Percentiles rank a stretch among this genome's conserved stretches.
phyloP scores from a whole-genome alignment of 495 filamentous ascomycete genomes.

The Daldinia decipiens region DNA sequence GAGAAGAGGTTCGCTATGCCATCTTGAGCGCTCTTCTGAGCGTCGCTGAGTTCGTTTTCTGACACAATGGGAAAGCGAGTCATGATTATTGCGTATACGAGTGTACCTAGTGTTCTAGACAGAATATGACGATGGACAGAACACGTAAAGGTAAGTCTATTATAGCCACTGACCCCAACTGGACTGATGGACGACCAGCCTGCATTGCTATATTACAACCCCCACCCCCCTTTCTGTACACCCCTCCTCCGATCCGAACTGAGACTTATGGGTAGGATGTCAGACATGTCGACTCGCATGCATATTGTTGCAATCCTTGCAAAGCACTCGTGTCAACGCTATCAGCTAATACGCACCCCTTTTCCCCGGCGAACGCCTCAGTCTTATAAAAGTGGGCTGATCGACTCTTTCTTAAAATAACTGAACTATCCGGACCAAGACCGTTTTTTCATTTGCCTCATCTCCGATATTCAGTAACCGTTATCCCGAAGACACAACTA shows the following conservation, averaged over 20 bases:
- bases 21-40: background rate
- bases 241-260: background rate
- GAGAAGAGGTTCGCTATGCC: background rate
- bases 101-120: background rate
- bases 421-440: background rate
- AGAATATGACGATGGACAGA: background rate
- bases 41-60: background rate
- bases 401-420: background rate
- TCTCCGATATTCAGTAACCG: background rate
- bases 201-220: background rate
- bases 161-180: background rate
- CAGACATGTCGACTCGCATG: background rate
- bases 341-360: background rate
- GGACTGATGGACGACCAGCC: background rate
- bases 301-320: background rate
- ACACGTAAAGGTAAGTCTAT: background rate
- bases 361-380: background rate
- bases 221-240: background rate
- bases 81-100: background rate
- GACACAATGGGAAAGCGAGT: background rate
- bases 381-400: background rate
- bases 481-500: background rate
- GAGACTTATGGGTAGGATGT: background rate
- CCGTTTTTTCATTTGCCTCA: background rate
- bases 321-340: background rate